phyloP scores from a whole-genome alignment of 2,329 filamentous ascomycete species.

The Moelleriella libera region DNA sequence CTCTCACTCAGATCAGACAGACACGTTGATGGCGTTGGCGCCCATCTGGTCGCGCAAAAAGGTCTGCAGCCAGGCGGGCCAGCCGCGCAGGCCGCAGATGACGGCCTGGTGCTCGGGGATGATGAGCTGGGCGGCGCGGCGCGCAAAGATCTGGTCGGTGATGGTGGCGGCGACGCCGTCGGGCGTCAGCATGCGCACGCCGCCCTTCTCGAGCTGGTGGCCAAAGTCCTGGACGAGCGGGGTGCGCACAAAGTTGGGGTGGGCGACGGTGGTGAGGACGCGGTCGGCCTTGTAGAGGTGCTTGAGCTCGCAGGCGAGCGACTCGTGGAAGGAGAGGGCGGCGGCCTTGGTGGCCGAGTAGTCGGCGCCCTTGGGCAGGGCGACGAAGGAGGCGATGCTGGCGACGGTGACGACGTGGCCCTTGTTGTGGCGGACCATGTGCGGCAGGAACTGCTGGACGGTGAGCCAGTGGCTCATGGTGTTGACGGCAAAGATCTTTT shows the following conservation, averaged over 20 bases:
- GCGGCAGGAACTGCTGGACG: constrained; percentile 50
- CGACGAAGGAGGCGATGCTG: constrained; percentile 46
- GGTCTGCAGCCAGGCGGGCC: constrained; percentile 23
- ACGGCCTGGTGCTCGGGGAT: constrained; percentile 16
- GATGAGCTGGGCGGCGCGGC: constrained; percentile 30
- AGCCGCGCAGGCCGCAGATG: constrained; percentile 21
- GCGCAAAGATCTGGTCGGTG: constrained; percentile 27
- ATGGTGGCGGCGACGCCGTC: constrained; percentile 27
- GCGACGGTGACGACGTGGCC: constrained; percentile 60
- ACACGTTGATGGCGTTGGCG: not conserved
- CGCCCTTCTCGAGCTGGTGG: constrained; percentile 12
- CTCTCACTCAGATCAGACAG: too few relatives aligned
- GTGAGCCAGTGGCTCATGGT: constrained; percentile 50
- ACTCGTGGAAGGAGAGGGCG: constrained; percentile 53
- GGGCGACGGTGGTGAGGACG: constrained; percentile 50
- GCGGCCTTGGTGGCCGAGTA: constrained; percentile 54
- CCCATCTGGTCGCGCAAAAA: constrained; percentile 14
- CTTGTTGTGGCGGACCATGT: constrained; percentile 48
- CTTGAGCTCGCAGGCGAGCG: constrained; percentile 37
- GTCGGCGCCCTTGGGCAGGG: constrained; percentile 47
- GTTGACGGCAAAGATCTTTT: constrained; percentile 56
- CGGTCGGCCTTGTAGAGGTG: constrained; percentile 44
- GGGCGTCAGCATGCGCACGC: constrained; percentile 15
- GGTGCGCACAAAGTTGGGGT: constrained; percentile 39
- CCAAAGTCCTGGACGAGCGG: constrained; percentile 23